A percentile compares a stretch with the other conserved stretches of the same genome.
phyloP scores from a whole-genome alignment of 2,329 filamentous ascomycete genomes.

The Fusarium sp. region DNA sequence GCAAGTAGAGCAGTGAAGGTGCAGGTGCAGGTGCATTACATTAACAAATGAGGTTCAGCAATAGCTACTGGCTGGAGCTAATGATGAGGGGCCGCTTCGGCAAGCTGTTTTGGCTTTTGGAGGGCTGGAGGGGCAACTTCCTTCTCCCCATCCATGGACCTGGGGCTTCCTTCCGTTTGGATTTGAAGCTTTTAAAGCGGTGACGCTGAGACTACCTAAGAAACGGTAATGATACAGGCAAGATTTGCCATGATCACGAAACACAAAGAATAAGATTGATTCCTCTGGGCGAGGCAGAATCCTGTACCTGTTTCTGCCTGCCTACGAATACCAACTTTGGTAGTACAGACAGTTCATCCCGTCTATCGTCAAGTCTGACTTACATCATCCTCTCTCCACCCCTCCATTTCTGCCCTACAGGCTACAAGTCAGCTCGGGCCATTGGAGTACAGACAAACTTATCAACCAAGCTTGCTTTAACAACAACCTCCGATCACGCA shows the following conservation, averaged over 20 bases:
- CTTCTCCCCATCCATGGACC: not conserved
- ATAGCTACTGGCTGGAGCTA: conserved; percentile 29
- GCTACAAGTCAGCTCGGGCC: conserved; percentile 10
- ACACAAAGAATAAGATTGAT: not conserved
- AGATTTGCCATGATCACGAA: conserved; percentile 8
- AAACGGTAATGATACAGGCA: not conserved
- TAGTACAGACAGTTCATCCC: conserved; percentile 6
- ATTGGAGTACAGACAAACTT: not conserved
- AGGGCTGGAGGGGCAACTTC: conserved; percentile 3
- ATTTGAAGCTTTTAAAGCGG: not conserved
- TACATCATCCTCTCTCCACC: conserved; percentile 23
- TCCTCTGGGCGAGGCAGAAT: not conserved
- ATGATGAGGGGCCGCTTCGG: conserved; percentile 35
- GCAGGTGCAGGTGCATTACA: conserved; percentile 11
- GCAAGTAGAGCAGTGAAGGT: conserved; percentile 2
- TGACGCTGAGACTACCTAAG: not conserved
- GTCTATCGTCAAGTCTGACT: conserved; percentile 15
- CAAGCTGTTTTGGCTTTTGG: not conserved
- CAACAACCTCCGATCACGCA: not conserved
- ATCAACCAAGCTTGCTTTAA: conserved; percentile 9
- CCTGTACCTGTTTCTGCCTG: not conserved
- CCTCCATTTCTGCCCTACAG: conserved; percentile 28
- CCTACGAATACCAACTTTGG: not conserved
- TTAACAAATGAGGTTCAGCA: conserved; percentile 21
- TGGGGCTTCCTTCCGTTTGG: not conserved